Evolutionary conservation across 2,329 filamentous ascomycete genomes (phyloP).

Genomic region (Diplodia corticola): DNA sequence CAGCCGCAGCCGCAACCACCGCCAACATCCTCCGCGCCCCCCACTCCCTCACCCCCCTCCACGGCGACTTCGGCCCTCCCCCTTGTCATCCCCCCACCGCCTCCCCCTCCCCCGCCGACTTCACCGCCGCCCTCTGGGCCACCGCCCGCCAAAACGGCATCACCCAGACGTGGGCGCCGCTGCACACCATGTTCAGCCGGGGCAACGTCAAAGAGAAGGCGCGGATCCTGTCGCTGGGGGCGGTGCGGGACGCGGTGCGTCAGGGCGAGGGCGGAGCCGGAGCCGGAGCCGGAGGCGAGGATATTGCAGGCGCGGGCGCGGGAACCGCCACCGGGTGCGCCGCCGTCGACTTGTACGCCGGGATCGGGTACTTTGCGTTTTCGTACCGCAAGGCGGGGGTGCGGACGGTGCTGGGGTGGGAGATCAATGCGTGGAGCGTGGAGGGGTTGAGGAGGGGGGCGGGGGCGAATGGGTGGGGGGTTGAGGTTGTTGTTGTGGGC

Average conservation of each 20-base stretch:
- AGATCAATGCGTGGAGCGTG: constrained; percentile 66
- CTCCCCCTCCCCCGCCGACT: constrained; percentile 51
- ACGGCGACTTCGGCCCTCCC: constrained; percentile 70
- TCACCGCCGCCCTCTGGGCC: constrained; percentile 74
- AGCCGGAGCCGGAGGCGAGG: constrained; percentile 27
- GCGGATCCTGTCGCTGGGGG: constrained; percentile 57
- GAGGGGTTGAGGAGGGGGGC: constrained; percentile 48
- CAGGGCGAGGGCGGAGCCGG: background rate
- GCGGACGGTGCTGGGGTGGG: constrained; percentile 75
- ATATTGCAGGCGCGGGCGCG: too few relatives aligned
- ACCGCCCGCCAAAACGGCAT: constrained; percentile 73
- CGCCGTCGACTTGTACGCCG: constrained; percentile 80
- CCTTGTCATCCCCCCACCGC: constrained; percentile 30
- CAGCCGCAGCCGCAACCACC: background rate
- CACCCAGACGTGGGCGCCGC: constrained; percentile 79
- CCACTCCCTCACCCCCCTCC: constrained; percentile 65
- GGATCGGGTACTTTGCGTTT: constrained; percentile 93
- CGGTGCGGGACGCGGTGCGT: too few relatives aligned
- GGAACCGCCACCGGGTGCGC: too few relatives aligned
- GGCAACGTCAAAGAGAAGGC: constrained; percentile 91
- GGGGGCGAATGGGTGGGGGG: constrained; percentile 42
- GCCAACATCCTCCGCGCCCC: constrained; percentile 69
- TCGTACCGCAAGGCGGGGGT: constrained; percentile 73
- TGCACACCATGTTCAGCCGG: constrained; percentile 91
- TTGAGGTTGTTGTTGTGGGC: background rate